A percentile compares a stretch with the other conserved stretches of the same genome.
Evolutionary conservation across 2,329 filamentous ascomycete genomes (phyloP).

Genomic region (Alternaria hordeiaustralica): DNA sequence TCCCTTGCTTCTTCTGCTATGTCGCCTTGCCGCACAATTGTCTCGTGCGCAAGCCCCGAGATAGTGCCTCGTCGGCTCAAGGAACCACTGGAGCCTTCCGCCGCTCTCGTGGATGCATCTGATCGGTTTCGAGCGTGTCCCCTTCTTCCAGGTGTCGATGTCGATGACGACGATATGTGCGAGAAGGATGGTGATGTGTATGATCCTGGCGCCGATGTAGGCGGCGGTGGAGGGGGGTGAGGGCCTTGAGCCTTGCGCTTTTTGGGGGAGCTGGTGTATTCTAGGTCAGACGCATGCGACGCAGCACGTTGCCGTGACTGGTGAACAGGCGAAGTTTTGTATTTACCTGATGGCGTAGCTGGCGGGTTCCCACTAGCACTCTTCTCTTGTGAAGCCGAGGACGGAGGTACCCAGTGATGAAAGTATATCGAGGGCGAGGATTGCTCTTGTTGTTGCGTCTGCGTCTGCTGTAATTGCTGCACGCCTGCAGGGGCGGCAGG

Average conservation of each 20-base stretch:
- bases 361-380: conserved; percentile 68
- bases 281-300: conserved; percentile 59
- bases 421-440: conserved; percentile 83
- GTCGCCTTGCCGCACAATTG: conserved; percentile 32
- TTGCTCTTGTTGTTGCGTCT: conserved; percentile 65
- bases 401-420: conserved; percentile 88
- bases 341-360: conserved; percentile 73
- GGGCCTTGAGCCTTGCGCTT: conserved; percentile 77
- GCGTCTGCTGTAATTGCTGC: conserved; percentile 55
- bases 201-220: conserved; percentile 56
- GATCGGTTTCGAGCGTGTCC: conserved; percentile 71
- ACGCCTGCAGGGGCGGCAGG: conserved; percentile 48
- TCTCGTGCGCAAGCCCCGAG: conserved; percentile 41
- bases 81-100: conserved; percentile 38
- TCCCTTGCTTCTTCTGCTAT: conserved; percentile 32
- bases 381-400: conserved; percentile 59
- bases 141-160: conserved; percentile 62
- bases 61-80: conserved; percentile 43
- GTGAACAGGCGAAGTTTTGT: conserved; percentile 50
- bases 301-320: conserved; percentile 57
- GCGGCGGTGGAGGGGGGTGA: conserved; percentile 59
- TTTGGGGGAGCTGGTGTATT: conserved; percentile 77
- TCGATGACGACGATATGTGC: conserved; percentile 62
- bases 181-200: conserved; percentile 61
- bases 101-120: conserved; percentile 60